Base-by-base conservation (phyloP, 768 basidiomycete genomes). In the Omphalotus guepiniiformis region DNA sequence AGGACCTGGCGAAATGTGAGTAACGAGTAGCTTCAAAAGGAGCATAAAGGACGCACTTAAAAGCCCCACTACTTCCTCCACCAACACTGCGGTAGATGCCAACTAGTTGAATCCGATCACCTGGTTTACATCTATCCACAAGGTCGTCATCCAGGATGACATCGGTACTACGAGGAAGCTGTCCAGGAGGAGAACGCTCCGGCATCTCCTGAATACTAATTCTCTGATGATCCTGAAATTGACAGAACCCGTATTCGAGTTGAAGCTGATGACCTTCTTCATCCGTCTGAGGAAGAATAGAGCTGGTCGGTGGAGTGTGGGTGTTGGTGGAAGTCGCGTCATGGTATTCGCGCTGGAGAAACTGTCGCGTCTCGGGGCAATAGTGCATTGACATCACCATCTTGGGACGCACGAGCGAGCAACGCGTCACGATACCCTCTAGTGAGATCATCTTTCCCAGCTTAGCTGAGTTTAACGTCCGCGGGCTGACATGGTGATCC, bases 131-230 rank as follows among this genome's bases (percentile, higher is more conserved):
- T 60, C 82, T 85, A 68, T 99, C 96, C 26, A 99, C 96, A 41
- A 98, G 72, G 64, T 99, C 96, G 53, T 96, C 94, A 55, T 96
- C 95, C 53, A 97, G 68, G 37, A 97, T 89, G 43, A 98, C 87
- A 64, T 99, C 96, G 28, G 93, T 93, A 58, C 93, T 94, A 39
- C 96, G 79, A 37, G 96, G 96, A 23, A 99, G 74, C 65, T 97
- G 95, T 23, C 96, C 96, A 36, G 96, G 89, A 21, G 96, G 96
- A 12, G 96, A 94, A 19, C 96, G 83, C 68, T 99, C 96, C 2
- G 96, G 96, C 95, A 99, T 98, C 62, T 99, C 96, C 70, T 99
- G 96, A 53, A 99, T 98, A 64, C 85, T 93, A 61, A 98, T 90
- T 54, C 93, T 83, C 67, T 99, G 96, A 66, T 98, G 92, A 67